phyloP scores from a whole-genome alignment of 2,329 filamentous ascomycete genomes.

The Periconia digitata region DNA sequence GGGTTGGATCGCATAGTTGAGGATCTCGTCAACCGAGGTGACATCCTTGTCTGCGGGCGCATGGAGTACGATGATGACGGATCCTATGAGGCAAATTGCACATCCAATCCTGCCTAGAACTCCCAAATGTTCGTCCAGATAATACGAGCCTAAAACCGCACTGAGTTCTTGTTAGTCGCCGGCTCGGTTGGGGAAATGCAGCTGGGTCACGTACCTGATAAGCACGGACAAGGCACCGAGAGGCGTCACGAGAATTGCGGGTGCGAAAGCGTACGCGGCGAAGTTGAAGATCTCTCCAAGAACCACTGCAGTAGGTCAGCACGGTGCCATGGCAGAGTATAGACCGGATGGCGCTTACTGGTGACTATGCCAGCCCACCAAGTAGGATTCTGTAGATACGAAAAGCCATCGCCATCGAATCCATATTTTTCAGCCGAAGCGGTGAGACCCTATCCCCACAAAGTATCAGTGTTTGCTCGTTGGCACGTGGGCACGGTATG shows the following conservation, averaged over 20 bases:
- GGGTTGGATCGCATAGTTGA: slow-evolving; percentile 86
- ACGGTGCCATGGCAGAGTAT: neutral
- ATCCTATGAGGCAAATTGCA: slow-evolving; percentile 92
- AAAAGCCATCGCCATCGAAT: slow-evolving; percentile 94
- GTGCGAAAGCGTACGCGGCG: slow-evolving; percentile 95
- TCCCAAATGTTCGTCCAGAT: slow-evolving; percentile 87
- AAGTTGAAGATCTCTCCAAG: slow-evolving; percentile 96
- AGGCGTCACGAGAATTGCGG: slow-evolving; percentile 96
- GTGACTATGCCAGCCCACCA: slow-evolving; percentile 97
- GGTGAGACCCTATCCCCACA: slow-evolving; percentile 69
- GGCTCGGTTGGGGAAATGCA: neutral
- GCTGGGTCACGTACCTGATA: slow-evolving; percentile 64
- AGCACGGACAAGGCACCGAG: slow-evolving; percentile 91
- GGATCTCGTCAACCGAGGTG: slow-evolving; percentile 85
- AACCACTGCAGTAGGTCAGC: slow-evolving; percentile 64
- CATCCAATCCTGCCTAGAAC: slow-evolving; percentile 90
- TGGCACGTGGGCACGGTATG: neutral
- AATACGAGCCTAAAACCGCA: slow-evolving; percentile 91
- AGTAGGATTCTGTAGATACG: slow-evolving; percentile 89
- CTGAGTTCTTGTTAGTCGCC: slow-evolving; percentile 43
- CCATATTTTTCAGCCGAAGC: slow-evolving; percentile 89
- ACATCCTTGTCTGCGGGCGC: slow-evolving; percentile 93
- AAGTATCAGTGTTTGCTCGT: slow-evolving; percentile 13
- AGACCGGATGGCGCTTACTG: slow-evolving; percentile 60
- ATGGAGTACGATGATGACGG: slow-evolving; percentile 96